A percentile compares a stretch with the other conserved stretches of the same genome.
Evolutionary conservation across 139 green algal species (phyloP).

Genomic region (Eudorina sp.): DNA sequence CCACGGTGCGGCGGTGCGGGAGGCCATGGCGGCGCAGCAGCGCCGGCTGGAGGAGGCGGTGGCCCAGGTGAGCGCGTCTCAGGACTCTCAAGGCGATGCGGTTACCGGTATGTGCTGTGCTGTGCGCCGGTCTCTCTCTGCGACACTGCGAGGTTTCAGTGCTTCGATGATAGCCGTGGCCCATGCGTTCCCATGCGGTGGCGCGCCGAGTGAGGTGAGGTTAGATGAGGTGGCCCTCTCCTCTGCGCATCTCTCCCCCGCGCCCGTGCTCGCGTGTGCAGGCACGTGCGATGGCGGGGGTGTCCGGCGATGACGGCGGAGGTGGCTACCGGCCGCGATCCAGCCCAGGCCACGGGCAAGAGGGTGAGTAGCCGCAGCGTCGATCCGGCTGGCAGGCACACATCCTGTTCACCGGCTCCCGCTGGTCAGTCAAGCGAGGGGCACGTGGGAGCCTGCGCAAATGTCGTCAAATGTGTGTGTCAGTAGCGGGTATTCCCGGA

Average conservation of each 20-base stretch:
- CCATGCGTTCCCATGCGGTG: not conserved
- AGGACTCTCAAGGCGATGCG: not conserved
- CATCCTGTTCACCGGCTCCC: not conserved
- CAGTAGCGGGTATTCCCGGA: not conserved
- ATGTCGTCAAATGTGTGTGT: not conserved
- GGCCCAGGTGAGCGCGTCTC: not conserved
- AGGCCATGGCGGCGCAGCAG: slow-evolving; percentile 54
- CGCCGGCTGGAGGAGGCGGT: slow-evolving; percentile 46
- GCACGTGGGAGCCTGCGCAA: not conserved
- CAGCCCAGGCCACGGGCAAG: slow-evolving; percentile 5
- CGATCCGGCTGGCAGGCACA: not conserved
- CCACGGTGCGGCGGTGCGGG: slow-evolving; percentile 67
- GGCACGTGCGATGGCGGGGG: slow-evolving; percentile 8
- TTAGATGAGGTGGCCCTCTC: not conserved
- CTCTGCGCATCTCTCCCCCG: not conserved
- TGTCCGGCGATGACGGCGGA: not conserved
- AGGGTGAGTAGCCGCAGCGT: not conserved
- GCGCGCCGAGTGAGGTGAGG: not conserved
- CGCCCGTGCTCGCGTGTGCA: not conserved
- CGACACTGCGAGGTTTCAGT: not conserved
- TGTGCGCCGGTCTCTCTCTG: not conserved
- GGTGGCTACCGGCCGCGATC: not conserved
- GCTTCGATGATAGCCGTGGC: not conserved
- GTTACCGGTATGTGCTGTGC: not conserved
- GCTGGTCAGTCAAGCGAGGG: not conserved